Evolutionary conservation across 2,329 filamentous ascomycete species (phyloP).

Genomic region (Capronia americana): DNA sequence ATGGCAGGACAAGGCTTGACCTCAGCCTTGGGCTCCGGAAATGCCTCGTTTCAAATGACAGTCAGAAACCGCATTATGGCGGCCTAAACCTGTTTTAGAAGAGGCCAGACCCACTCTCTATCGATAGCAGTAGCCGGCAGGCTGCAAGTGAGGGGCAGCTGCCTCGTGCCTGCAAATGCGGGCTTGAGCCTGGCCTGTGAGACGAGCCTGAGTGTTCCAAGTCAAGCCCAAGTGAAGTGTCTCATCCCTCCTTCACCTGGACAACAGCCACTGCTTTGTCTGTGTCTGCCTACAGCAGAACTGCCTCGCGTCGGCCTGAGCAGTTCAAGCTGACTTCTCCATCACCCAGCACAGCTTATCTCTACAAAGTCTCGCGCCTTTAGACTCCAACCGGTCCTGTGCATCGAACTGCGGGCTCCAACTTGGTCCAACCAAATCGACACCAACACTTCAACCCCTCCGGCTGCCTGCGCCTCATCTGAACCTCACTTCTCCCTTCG

Average conservation of each 20-base stretch:
- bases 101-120: background rate
- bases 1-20: background rate
- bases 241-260: background rate
- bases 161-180: slow-evolving; percentile 12
- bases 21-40: background rate
- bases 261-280: background rate
- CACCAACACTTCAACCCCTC: slow-evolving; percentile 17
- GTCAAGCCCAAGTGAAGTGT: background rate
- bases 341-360: slow-evolving; percentile 6
- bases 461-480: slow-evolving; percentile 17
- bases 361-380: slow-evolving; percentile 3
- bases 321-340: background rate
- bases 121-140: background rate
- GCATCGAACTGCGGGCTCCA: slow-evolving; percentile 8
- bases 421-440: slow-evolving; percentile 8
- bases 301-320: background rate
- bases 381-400: background rate
- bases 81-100: slow-evolving; percentile 1
- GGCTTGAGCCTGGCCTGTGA: slow-evolving; percentile 12
- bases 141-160: slow-evolving; percentile 8
- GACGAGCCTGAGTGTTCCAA: slow-evolving; percentile 12
- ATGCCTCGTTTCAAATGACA: slow-evolving; percentile 3
- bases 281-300: background rate
- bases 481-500: slow-evolving; percentile 20
- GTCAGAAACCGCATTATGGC: background rate